These are phyloP conservation scores for Phlyctochytrium planicorne DNA, from an alignment of 192 early-diverging fungal species.

Conservation along the genomic window DNA sequence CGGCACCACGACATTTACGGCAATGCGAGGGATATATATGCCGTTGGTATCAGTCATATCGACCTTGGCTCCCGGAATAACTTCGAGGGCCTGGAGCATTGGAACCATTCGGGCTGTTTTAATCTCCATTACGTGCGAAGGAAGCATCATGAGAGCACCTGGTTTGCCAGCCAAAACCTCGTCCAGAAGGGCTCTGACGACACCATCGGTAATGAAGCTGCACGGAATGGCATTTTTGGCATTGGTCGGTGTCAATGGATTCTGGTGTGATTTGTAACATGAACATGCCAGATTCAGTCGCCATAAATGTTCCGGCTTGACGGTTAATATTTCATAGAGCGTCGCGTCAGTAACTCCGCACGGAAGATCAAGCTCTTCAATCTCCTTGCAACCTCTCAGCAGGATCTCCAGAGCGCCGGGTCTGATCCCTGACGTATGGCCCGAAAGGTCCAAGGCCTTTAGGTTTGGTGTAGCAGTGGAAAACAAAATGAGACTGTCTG, in stretches of 20 bases:
- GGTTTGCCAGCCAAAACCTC: conserved; percentile 18
- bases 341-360: conserved; percentile 21
- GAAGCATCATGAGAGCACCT: conserved; percentile 23
- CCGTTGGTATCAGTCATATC: conserved; percentile 20
- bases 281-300: conserved; percentile 17
- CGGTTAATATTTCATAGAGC: conserved; percentile 17
- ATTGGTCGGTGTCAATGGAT: not conserved
- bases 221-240: conserved; percentile 6
- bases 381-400: not conserved
- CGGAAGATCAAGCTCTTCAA: conserved; percentile 28
- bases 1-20: conserved; percentile 26
- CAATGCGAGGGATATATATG: conserved; percentile 23
- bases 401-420: conserved; percentile 17
- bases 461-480: conserved; percentile 8
- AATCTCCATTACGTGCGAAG: conserved; percentile 18
- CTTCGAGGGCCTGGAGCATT: conserved; percentile 14
- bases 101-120: conserved; percentile 14
- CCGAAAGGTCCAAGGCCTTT: conserved; percentile 24
- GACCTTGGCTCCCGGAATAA: conserved; percentile 17
- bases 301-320: conserved; percentile 22
- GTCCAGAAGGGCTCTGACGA: conserved; percentile 20
- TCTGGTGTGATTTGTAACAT: conserved; percentile 10
- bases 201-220: conserved; percentile 19
- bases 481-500: conserved; percentile 4
- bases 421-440: conserved; percentile 17